Percentiles rank a stretch among this genome's conserved stretches.
Evolutionary conservation across 768 basidiomycete species (phyloP).

Genomic region (Boletus sensibilis): DNA sequence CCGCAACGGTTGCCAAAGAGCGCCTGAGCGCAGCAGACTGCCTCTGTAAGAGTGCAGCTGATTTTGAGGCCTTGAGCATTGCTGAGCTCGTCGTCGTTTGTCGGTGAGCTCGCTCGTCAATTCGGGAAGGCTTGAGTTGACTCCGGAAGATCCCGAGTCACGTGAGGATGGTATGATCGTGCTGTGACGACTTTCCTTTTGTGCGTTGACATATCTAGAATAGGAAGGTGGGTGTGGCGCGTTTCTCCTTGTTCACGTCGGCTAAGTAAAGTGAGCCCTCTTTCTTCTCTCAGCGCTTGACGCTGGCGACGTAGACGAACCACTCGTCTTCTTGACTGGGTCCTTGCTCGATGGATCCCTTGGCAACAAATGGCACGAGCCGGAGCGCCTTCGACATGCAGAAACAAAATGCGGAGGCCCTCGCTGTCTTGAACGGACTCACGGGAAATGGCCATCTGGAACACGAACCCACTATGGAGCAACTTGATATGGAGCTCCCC

Average conservation of each 20-base stretch:
- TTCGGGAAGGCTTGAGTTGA: neutral
- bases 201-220: slow-evolving; percentile 2
- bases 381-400: slow-evolving; percentile 24
- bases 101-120: slow-evolving; percentile 5
- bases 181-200: slow-evolving; percentile 7
- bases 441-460: slow-evolving; percentile 36
- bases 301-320: slow-evolving; percentile 6
- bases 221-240: slow-evolving; percentile 11
- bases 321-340: neutral
- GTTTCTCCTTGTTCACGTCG: slow-evolving; percentile 18
- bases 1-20: slow-evolving; percentile 67
- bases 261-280: neutral
- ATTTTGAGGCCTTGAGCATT: slow-evolving; percentile 32
- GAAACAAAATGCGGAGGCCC: slow-evolving; percentile 32
- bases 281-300: slow-evolving; percentile 2
- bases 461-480: slow-evolving; percentile 45
- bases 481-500: slow-evolving; percentile 74
- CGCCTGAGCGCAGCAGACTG: slow-evolving; percentile 19
- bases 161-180: neutral
- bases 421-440: slow-evolving; percentile 29
- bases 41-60: slow-evolving; percentile 23
- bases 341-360: slow-evolving; percentile 14
- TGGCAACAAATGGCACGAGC: slow-evolving; percentile 13
- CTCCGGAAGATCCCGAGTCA: slow-evolving; percentile 23
- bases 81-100: slow-evolving; percentile 16